phyloP scores from a whole-genome alignment of 495 filamentous ascomycete genomes.

The Penicillium chermesinum region DNA sequence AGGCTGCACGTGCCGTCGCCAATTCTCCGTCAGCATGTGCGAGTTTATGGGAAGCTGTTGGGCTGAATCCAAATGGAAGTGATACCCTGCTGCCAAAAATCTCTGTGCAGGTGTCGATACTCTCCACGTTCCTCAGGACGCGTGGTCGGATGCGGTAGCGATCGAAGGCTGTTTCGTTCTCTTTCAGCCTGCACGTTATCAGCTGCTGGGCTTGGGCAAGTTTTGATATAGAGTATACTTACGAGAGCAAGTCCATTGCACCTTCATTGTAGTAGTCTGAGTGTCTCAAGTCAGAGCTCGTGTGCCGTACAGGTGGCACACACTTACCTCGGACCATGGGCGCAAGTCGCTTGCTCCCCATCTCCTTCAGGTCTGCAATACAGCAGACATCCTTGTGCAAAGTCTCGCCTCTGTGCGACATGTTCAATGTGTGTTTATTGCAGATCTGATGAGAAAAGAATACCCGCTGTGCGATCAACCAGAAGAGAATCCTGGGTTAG shows the following conservation, averaged over 20 bases:
- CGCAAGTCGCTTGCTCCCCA: conserved; percentile 23
- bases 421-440: conserved; percentile 4
- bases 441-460: neutral
- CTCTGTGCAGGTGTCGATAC: conserved; percentile 42
- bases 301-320: neutral
- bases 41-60: conserved; percentile 80
- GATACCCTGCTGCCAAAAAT: conserved; percentile 48
- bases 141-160: conserved; percentile 52
- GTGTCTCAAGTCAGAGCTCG: neutral
- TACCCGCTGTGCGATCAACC: neutral
- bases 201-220: neutral
- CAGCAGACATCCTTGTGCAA: conserved; percentile 31
- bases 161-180: conserved; percentile 48
- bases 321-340: conserved; percentile 26
- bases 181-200: conserved; percentile 29
- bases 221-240: neutral
- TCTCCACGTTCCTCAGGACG: conserved; percentile 49
- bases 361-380: conserved; percentile 29
- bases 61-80: conserved; percentile 83
- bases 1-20: conserved; percentile 69
- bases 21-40: conserved; percentile 83
- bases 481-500: neutral
- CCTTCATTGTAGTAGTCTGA: conserved; percentile 49
- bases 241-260: conserved; percentile 37
- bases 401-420: conserved; percentile 31